Percentiles rank a stretch among this genome's conserved stretches.
Evolutionary conservation across 345 rosid species (phyloP).

Genomic region (Nasturtium officinale): DNA sequence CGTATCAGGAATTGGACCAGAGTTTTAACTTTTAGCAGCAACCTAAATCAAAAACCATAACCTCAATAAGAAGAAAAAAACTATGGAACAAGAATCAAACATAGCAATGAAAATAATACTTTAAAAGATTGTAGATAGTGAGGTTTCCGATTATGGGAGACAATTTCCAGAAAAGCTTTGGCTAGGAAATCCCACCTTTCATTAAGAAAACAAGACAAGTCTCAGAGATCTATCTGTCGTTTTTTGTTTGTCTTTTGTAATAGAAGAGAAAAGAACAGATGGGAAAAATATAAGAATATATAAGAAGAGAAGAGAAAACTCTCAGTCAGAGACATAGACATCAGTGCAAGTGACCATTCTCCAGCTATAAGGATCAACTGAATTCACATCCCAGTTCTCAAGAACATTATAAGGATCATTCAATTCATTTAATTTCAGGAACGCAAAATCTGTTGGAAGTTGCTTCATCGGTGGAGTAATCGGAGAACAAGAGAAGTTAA

Average conservation of each 20-base stretch:
- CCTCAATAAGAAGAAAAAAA: conserved; percentile 14
- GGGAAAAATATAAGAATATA: too few relatives aligned
- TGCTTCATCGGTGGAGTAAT: too few relatives aligned
- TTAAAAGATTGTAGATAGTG: conserved; percentile 84
- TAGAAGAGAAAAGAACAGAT: too few relatives aligned
- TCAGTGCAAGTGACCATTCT: conserved; percentile 96
- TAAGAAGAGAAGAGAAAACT: conserved; percentile 51
- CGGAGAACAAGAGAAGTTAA: too few relatives aligned
- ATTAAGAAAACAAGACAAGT: conserved; percentile 21
- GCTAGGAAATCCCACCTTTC: conserved; percentile 86
- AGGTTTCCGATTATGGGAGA: conserved; percentile 90
- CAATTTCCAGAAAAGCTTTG: conserved; percentile 88
- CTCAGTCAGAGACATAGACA: conserved; percentile 87
- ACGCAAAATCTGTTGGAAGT: too few relatives aligned
- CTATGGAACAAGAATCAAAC: not conserved
- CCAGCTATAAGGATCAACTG: conserved; percentile 99
- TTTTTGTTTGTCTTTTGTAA: not conserved
- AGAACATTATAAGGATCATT: conserved; percentile 89
- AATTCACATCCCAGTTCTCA: conserved; percentile 93
- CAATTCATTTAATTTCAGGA: too few relatives aligned
- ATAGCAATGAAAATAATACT: conserved; percentile 38
- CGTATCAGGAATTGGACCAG: conserved; percentile 76
- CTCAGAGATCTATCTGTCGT: conserved; percentile 19
- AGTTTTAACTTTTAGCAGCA: conserved; percentile 93
- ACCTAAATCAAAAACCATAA: conserved; percentile 50